A percentile compares a stretch with the other conserved stretches of the same genome.
These are phyloP conservation scores for Talaromyces sp. DNA, from an alignment of 2,329 filamentous ascomycete genomes.

Conservation along the genomic window DNA sequence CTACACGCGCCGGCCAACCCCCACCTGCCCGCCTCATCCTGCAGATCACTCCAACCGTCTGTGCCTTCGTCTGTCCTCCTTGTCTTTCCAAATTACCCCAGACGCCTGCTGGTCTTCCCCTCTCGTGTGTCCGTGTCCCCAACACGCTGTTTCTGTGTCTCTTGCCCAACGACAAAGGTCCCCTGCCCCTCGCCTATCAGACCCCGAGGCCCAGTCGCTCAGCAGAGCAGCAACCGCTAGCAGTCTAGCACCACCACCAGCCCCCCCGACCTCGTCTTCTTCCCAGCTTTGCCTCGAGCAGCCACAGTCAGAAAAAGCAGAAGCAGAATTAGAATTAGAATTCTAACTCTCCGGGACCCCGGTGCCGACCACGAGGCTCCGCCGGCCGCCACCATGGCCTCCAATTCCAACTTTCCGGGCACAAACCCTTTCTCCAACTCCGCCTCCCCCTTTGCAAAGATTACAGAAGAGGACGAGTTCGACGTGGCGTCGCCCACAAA, in stretches of 20 bases:
- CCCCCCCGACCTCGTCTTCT: conserved; percentile 27
- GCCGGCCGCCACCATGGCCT: conserved; percentile 54
- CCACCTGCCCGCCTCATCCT: conserved; percentile 3
- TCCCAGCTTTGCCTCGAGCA: too few relatives aligned
- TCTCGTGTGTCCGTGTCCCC: background rate
- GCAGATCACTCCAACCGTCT: conserved; percentile 12
- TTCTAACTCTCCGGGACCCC: background rate
- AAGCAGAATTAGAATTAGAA: background rate
- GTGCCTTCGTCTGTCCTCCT: conserved; percentile 8
- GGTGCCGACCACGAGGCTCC: background rate
- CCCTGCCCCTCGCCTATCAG: conserved; percentile 43
- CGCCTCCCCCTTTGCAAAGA: conserved; percentile 52
- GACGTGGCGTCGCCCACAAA: conserved; percentile 74
- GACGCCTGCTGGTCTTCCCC: conserved; percentile 1
- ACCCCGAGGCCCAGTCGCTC: too few relatives aligned
- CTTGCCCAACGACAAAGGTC: background rate
- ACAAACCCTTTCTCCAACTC: conserved; percentile 74
- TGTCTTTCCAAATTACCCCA: background rate
- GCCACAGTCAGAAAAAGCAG: background rate
- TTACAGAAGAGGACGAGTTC: conserved; percentile 77
- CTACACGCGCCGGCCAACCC: background rate
- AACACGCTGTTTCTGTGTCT: background rate
- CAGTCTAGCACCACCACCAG: conserved; percentile 28
- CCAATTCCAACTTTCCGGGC: conserved; percentile 66
- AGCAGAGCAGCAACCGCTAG: conserved; percentile 35